Base-by-base conservation (phyloP, 192 early-diverging fungal species). In the Backusella macrospora region DNA sequence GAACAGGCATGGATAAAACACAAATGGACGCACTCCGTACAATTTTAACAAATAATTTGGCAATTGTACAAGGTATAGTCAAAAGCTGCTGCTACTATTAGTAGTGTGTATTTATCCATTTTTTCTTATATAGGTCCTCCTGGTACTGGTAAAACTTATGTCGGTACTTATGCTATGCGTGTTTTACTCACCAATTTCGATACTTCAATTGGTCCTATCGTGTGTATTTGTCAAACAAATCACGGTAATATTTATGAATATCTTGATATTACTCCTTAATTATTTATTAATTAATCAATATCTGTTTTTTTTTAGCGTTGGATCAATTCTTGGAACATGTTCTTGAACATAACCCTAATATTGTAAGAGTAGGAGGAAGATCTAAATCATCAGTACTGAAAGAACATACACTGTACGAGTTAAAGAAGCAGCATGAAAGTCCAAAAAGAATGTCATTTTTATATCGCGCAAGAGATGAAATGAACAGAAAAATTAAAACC, bases 141-240 rank as follows among this genome's bases (percentile, higher is more conserved):
- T 9, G 87, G 87, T 40, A 89, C 87, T 42, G 87, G 87, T 46
- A 89, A 89, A 65, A 89, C 87, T 0, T 86, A 81, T 69, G 78
- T 89, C 0, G 87, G 87, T 55, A 73, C 87, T 13, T 76, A 80
- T 52, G 78, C 84, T 0, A 84, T 85, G 45, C 43, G 43, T 13
- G 79, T 89, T 0, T 72, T 89, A 37, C 63, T 87, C 5, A 75
- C 80, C 16, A 77, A 87, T 49, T 79, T 66, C 45, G 67, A 80
- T 39, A 39, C 70, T 0, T 47, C 66, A 1, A 37, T 80, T n/a
- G 79, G 82, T 6, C 77, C 81, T 0, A 89, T 89, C 46, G 62
- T 89, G 10, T 76, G 84, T 46, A 76, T 87, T 26, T 89, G 87
- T 47, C 86, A 89, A 63, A 89, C 87, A 13, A 89, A 89, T 69